These are phyloP conservation scores for Funneliformis geosporum DNA, from an alignment of 192 early-diverging fungal genomes.

Conservation along the genomic window DNA sequence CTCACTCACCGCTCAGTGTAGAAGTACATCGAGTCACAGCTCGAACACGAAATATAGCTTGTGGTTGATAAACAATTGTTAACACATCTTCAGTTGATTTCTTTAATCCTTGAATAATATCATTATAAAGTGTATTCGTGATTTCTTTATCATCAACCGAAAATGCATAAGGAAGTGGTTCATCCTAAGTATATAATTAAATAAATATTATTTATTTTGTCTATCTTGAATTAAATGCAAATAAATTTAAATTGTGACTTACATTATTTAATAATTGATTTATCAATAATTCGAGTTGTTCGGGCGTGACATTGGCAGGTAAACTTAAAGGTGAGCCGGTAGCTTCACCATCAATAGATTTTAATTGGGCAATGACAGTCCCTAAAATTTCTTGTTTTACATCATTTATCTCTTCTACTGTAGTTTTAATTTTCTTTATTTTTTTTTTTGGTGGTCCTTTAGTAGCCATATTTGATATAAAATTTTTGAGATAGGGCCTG, in stretches of 20 bases:
- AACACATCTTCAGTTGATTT: conserved; percentile 89
- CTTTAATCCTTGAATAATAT: conserved; percentile 75
- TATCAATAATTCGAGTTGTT: conserved; percentile 83
- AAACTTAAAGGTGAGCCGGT: conserved; percentile 89
- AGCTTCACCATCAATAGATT: conserved; percentile 71
- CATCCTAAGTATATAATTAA: conserved; percentile 79
- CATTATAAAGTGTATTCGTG: conserved; percentile 66
- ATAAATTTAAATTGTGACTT: conserved; percentile 31
- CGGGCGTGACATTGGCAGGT: conserved; percentile 78
- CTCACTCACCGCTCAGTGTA: conserved; percentile 70
- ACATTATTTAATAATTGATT: conserved; percentile 89
- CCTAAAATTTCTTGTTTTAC: conserved; percentile 28
- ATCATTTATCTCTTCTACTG: conserved; percentile 34
- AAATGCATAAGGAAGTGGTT: conserved; percentile 93
- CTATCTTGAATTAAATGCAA: neutral
- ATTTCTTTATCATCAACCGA: conserved; percentile 87
- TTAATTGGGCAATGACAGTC: conserved; percentile 80
- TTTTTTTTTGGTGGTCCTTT: conserved; percentile 27
- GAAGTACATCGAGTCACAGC: conserved; percentile 92
- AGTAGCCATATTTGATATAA: neutral
- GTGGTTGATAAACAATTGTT: conserved; percentile 89
- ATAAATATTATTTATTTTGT: conserved; percentile 4
- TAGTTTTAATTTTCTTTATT: conserved; percentile 34
- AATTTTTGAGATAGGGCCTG: neutral
- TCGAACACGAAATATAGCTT: conserved; percentile 93